Evolutionary conservation across 371 early-diverging fungal species (phyloP).

Genomic region (Nematocida displodere): DNA sequence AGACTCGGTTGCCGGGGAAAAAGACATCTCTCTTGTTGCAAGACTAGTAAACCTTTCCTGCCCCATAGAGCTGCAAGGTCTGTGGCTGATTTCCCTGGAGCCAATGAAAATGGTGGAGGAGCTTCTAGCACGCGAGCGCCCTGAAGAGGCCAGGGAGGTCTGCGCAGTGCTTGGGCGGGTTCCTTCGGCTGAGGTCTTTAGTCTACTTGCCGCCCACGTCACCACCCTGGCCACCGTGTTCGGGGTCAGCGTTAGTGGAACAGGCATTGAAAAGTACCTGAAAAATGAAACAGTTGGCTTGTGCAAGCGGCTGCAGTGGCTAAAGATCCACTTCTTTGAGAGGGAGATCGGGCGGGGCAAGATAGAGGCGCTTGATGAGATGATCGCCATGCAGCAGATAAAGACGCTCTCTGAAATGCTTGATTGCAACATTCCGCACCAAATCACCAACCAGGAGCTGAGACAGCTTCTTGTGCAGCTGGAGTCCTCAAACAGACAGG

Average conservation of each 20-base stretch:
- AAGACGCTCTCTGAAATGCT: not conserved
- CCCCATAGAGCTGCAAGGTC: not conserved
- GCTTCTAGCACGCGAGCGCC: not conserved
- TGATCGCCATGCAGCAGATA: not conserved
- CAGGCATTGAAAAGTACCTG: slow-evolving; percentile 7
- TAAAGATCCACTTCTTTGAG: slow-evolving; percentile 6
- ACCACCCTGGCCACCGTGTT: no score
- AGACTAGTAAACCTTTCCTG: not conserved
- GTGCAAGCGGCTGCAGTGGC: slow-evolving; percentile 4
- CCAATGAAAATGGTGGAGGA: not conserved
- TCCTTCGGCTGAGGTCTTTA: no score
- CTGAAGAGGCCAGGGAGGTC: not conserved
- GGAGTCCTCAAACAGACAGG: not conserved
- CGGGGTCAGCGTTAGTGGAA: no score
- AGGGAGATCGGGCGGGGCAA: not conserved
- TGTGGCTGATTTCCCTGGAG: not conserved
- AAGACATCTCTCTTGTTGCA: not conserved
- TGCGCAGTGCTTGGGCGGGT: not conserved
- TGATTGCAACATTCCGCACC: not conserved
- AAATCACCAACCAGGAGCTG: not conserved
- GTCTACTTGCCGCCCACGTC: no score
- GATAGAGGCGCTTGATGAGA: not conserved
- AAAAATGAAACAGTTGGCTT: not conserved
- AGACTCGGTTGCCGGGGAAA: not conserved
- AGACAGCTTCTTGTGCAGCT: not conserved